Percentiles rank a stretch among this genome's conserved stretches.
Evolutionary conservation across 805 yeast species (phyloP).

Genomic region (Osmozyma mogii): DNA sequence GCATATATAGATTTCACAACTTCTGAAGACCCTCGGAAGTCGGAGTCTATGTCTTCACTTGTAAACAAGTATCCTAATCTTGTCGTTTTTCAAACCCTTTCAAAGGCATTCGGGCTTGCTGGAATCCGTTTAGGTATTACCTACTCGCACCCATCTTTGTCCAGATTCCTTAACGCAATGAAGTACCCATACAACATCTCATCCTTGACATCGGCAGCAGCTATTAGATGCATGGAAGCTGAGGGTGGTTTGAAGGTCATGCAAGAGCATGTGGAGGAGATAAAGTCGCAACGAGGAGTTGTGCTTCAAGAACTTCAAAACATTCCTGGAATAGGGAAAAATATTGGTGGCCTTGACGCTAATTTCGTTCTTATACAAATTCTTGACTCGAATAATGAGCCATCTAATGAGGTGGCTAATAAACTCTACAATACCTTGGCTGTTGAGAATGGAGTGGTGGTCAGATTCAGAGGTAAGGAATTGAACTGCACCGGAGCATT

Average conservation of each 20-base stretch:
- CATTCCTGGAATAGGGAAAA: constrained; percentile 59
- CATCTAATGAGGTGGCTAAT: constrained; percentile 63
- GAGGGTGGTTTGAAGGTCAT: constrained; percentile 47
- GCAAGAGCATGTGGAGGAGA: constrained; percentile 43
- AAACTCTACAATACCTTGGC: constrained; percentile 66
- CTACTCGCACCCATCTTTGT: constrained; percentile 51
- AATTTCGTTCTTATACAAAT: constrained; percentile 77
- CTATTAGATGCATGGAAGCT: constrained; percentile 59
- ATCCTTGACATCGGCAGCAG: constrained; percentile 67
- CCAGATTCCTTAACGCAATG: constrained; percentile 72
- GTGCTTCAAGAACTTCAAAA: constrained; percentile 47
- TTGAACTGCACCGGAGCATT: constrained; percentile 83
- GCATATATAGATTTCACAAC: constrained; percentile 81
- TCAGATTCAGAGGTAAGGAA: constrained; percentile 87
- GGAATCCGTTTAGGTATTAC: constrained; percentile 88
- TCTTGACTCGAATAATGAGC: constrained; percentile 50
- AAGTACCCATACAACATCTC: constrained; percentile 96
- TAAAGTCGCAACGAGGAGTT: constrained; percentile 47
- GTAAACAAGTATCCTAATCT: constrained; percentile 78
- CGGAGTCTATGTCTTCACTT: constrained; percentile 66
- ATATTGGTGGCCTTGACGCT: constrained; percentile 79
- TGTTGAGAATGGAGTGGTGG: constrained; percentile 64
- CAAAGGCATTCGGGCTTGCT: constrained; percentile 94
- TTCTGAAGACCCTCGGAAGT: constrained; percentile 9
- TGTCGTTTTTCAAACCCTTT: constrained; percentile 84